A percentile compares a stretch with the other conserved stretches of the same genome.
These are phyloP conservation scores for Penicillium cosmopolitanum DNA, from an alignment of 495 filamentous ascomycete genomes.

Conservation along the genomic window DNA sequence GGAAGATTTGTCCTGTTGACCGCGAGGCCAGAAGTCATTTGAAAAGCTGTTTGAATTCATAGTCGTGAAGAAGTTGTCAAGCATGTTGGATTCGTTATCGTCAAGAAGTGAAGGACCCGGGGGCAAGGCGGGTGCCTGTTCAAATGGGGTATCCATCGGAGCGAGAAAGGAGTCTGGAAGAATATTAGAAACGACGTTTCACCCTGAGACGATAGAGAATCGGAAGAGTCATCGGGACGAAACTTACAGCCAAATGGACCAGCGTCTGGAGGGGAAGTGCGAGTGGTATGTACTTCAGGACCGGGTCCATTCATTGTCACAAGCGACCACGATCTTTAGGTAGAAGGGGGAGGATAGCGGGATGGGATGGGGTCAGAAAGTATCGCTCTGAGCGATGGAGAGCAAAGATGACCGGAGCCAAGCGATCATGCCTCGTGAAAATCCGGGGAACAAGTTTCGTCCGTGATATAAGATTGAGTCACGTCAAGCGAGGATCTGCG, in stretches of 20 bases:
- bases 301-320: conserved; percentile 40
- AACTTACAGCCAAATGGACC: conserved; percentile 68
- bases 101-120: conserved; percentile 63
- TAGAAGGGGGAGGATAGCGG: conserved; percentile 1
- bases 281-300: conserved; percentile 34
- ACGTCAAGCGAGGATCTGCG: conserved; percentile 6
- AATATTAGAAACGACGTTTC: not conserved
- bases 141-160: conserved; percentile 55
- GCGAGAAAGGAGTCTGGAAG: conserved; percentile 50
- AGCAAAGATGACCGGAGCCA: conserved; percentile 29
- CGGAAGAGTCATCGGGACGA: not conserved
- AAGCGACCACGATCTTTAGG: not conserved
- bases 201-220: not conserved
- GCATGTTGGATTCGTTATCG: conserved; percentile 62
- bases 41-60: conserved; percentile 59
- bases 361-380: conserved; percentile 15
- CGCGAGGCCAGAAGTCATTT: conserved; percentile 50
- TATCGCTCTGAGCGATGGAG: conserved; percentile 31
- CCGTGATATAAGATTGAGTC: conserved; percentile 10
- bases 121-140: conserved; percentile 59
- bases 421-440: conserved; percentile 39
- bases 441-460: conserved; percentile 3
- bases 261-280: conserved; percentile 35
- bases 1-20: conserved; percentile 47
- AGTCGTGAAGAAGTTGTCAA: conserved; percentile 65